Percentiles rank a stretch among this genome's conserved stretches.
These are phyloP conservation scores for Sutorius australiensis DNA, from an alignment of 768 basidiomycete genomes.

Conservation along the genomic window DNA sequence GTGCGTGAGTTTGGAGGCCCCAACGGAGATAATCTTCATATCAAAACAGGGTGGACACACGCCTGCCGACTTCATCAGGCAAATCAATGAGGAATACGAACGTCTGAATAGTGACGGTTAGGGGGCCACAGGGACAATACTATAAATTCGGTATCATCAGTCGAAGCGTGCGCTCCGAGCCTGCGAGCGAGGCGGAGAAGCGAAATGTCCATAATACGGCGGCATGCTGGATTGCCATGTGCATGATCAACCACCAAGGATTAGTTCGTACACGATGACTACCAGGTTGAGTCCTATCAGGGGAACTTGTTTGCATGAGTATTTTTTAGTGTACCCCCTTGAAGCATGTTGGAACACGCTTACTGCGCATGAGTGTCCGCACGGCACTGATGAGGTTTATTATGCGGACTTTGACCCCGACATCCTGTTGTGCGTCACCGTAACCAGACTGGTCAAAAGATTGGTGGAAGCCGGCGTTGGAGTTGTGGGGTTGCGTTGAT, in stretches of 20 bases:
- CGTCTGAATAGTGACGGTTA: constrained; percentile 47
- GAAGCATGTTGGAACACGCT: constrained; percentile 37
- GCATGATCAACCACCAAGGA: constrained; percentile 50
- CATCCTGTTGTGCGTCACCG: constrained; percentile 51
- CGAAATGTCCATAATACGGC: constrained; percentile 10
- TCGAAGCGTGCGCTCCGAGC: constrained; percentile 5
- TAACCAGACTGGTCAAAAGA: constrained; percentile 64
- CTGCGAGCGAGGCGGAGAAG: constrained; percentile 12
- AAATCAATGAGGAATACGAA: constrained; percentile 73
- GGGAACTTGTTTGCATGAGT: constrained; percentile 61
- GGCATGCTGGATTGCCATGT: constrained; percentile 15
- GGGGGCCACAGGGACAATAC: constrained; percentile 10
- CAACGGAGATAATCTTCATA: constrained; percentile 27
- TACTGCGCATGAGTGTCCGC: constrained; percentile 95
- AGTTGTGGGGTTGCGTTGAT: constrained; percentile 56
- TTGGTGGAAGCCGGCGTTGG: constrained; percentile 58
- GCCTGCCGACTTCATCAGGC: constrained; percentile 67
- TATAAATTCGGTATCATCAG: constrained; percentile 8
- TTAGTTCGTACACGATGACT: constrained; percentile 82
- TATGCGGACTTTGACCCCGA: constrained; percentile 77
- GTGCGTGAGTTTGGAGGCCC: constrained; percentile 38
- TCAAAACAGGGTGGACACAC: constrained; percentile 65
- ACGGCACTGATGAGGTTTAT: constrained; percentile 94
- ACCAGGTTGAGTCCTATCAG: constrained; percentile 84
- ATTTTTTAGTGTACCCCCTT: constrained; percentile 5